phyloP scores from a whole-genome alignment of 257 asterid genomes.

The Jaltomata sinuosa region DNA sequence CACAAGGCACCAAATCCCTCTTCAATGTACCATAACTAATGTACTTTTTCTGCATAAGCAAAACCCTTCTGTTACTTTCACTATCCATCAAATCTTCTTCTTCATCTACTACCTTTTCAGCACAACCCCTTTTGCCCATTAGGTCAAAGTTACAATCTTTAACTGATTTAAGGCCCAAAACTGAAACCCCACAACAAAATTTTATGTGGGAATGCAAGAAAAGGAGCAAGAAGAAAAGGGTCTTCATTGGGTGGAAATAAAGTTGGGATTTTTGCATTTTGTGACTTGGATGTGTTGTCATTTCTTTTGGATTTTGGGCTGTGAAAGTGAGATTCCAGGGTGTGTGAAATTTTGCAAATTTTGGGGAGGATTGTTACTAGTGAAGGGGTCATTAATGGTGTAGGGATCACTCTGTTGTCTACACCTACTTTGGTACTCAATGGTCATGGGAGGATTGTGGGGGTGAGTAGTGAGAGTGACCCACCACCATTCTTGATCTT shows the following conservation, averaged over 20 bases:
- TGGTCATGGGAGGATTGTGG: slow-evolving; percentile 9
- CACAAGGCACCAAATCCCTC: slow-evolving; percentile 77
- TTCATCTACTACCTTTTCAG: slow-evolving; percentile 28
- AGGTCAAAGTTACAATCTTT: slow-evolving; percentile 22
- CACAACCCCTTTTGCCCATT: slow-evolving; percentile 33
- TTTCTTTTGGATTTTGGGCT: slow-evolving; percentile 2
- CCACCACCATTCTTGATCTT: slow-evolving; percentile 12
- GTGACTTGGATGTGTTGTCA: not conserved
- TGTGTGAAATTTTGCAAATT: slow-evolving; percentile 7
- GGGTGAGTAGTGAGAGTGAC: slow-evolving; percentile 22
- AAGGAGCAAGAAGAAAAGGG: slow-evolving; percentile 16
- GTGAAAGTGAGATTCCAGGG: slow-evolving; percentile 23
- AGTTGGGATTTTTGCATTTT: slow-evolving; percentile 34
- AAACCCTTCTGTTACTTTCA: slow-evolving; percentile 47
- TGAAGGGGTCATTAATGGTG: slow-evolving; percentile 12
- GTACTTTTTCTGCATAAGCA: slow-evolving; percentile 47
- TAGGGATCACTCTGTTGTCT: slow-evolving; percentile 2
- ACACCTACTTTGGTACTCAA: slow-evolving; percentile 16
- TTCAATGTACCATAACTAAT: slow-evolving; percentile 64
- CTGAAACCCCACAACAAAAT: slow-evolving; percentile 26
- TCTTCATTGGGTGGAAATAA: not conserved
- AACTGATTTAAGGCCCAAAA: slow-evolving; percentile 26
- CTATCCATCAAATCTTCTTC: slow-evolving; percentile 38
- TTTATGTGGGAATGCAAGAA: slow-evolving; percentile 12
- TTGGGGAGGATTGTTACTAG: not conserved